Evolutionary conservation across 768 basidiomycete species (phyloP), one percentile per base, ranked within the genome.

Genomic region (Termitomyces bulborhizus): DNA sequence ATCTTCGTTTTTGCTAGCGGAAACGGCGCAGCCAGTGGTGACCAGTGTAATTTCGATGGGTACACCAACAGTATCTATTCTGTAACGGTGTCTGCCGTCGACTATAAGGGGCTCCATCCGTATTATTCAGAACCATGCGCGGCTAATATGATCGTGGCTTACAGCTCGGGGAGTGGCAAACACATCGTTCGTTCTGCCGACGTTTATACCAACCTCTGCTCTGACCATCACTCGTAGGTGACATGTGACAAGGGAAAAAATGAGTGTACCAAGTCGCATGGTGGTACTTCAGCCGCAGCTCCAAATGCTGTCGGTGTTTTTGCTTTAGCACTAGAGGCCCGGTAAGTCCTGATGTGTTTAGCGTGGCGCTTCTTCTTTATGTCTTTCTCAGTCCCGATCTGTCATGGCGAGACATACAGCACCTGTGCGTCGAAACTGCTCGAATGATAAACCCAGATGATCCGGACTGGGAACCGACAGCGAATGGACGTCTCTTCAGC

Each of bases 11-110:
- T 98, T 65, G 97, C 97, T 4, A 94, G 92, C 52, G 97, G 97
- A 0, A 99, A 99, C 66, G 97, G 97, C 7, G 97, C 93, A 31
- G 80, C 80, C 7, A 79, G 80, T 53, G 92, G 89, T 16, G 97
- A 99, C 66, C 96, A 98, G 69, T 99, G 97, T 76, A 99, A 99
- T 68, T 98, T 99, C 65, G 96, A 98, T 62, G 97, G 97, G 6
- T 99, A 99, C 69, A 99, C 97, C 12, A 99, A 99, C 67, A 92
- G 89, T 64, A 95, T 98, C 56, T 98, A 92, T 71, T 92, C 90
- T 6, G 84, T 99, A 42, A 99, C 97, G 0, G 93, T 99, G 29
- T 86, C 93, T n/a, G 92, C 97, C 0, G 78, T 98, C 56, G 97
- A 98, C 64, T 84, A 87, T 68, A 90, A 91, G 66, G 96, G 94